phyloP scores from a whole-genome alignment of 257 asterid genomes.

The Verbascum thapsus region DNA sequence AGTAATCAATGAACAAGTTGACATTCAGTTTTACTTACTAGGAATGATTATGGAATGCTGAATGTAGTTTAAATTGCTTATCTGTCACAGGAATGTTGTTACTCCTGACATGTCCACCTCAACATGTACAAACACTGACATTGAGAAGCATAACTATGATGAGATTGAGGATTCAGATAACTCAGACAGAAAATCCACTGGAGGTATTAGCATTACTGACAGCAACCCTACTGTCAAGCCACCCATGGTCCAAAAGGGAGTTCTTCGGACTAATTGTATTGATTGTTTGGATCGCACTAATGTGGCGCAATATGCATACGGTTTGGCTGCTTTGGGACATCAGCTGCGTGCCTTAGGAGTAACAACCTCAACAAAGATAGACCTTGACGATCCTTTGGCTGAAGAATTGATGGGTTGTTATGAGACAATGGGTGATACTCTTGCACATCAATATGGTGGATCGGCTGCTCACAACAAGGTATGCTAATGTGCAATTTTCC shows the following conservation, averaged over 20 bases:
- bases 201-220: conserved; percentile 29
- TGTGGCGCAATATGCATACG: conserved; percentile 82
- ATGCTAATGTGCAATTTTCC: conserved; percentile 19
- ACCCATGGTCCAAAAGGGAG: conserved; percentile 58
- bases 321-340: conserved; percentile 78
- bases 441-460: conserved; percentile 83
- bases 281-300: conserved; percentile 87
- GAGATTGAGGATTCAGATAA: conserved; percentile 44
- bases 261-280: conserved; percentile 76
- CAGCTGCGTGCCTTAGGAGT: conserved; percentile 64
- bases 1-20: neutral
- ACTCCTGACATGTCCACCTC: conserved; percentile 33
- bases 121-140: conserved; percentile 32
- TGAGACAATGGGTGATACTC: conserved; percentile 82
- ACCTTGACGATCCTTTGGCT: conserved; percentile 78
- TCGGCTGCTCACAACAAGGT: conserved; percentile 93
- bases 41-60: conserved; percentile 9
- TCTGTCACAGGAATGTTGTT: conserved; percentile 49
- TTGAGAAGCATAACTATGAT: conserved; percentile 40
- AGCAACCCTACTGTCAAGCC: conserved; percentile 44
- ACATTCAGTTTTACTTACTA: neutral
- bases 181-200: conserved; percentile 37
- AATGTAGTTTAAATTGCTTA: conserved; percentile 19
- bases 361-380: conserved; percentile 50
- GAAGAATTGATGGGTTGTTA: conserved; percentile 70